A percentile compares a stretch with the other conserved stretches of the same genome.
Conservation (phyloP, 805 yeast genomes). For the Komagataella pseudopastoris region DNA sequence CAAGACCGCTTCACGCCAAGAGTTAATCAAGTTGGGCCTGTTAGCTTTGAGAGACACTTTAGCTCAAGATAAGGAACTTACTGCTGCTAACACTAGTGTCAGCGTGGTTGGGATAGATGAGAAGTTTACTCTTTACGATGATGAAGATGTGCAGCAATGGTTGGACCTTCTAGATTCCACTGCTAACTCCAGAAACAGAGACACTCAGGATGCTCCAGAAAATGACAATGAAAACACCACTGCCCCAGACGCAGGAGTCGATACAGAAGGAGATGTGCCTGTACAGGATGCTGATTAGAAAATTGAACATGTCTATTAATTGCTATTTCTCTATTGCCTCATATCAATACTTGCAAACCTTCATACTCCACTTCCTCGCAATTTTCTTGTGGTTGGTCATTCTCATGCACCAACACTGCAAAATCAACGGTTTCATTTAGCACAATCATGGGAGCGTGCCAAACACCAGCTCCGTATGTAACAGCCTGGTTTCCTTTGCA, state of each 20-base stretch:
- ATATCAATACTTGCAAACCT: constrained; percentile 16
- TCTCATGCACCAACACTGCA: constrained; percentile 81
- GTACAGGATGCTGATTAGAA: constrained; percentile 2
- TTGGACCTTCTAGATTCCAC: constrained; percentile 60
- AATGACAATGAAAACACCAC: constrained; percentile 12
- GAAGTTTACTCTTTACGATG: constrained; percentile 64
- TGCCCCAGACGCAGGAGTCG: constrained; percentile 14
- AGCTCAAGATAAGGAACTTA: constrained; percentile 88
- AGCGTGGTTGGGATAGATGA: constrained; percentile 84
- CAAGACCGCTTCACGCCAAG: constrained; percentile 45
- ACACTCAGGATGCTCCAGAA: constrained; percentile 15
- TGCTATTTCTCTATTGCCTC: constrained; percentile 1
- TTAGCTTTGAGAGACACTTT: constrained; percentile 88
- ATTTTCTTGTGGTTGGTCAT: constrained; percentile 66
- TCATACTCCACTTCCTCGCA: constrained; percentile 70
- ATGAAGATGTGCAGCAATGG: constrained; percentile 79
- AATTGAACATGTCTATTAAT: neutral
- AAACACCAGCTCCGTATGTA: constrained; percentile 71
- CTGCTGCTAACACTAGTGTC: constrained; percentile 71
- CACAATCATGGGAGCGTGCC: constrained; percentile 98
- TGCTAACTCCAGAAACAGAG: constrained; percentile 38
- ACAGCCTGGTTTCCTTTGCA: constrained; percentile 81
- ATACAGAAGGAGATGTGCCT: constrained; percentile 1
- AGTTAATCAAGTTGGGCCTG: constrained; percentile 74
- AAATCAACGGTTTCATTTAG: constrained; percentile 57